Evolutionary conservation across 257 asterid genomes (phyloP).

Genomic region (Lycium ferocissimum): DNA sequence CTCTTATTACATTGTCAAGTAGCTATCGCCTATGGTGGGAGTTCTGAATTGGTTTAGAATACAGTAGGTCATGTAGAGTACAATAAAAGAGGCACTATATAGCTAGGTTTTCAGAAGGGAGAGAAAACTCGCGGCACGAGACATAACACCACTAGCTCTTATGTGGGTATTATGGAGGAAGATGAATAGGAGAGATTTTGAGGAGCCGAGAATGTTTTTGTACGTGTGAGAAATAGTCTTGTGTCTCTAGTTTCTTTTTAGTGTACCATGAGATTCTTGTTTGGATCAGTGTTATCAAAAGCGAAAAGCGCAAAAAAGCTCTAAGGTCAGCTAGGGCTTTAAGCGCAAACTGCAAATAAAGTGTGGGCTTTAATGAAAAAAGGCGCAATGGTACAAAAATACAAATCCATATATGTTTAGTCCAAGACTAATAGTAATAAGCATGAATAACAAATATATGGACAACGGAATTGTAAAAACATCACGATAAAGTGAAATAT

Average conservation of each 20-base stretch:
- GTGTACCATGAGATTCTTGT: slow-evolving; percentile 2
- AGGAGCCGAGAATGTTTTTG: neutral
- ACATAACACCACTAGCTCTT: neutral
- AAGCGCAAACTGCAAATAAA: too few relatives aligned
- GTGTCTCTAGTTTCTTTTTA: neutral
- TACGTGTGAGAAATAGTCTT: neutral
- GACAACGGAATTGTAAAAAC: too few relatives aligned
- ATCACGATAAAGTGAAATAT: too few relatives aligned
- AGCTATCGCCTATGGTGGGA: neutral
- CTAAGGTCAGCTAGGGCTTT: too few relatives aligned
- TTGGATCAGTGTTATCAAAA: neutral
- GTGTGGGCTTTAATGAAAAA: too few relatives aligned
- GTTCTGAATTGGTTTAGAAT: slow-evolving; percentile 5
- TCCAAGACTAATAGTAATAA: too few relatives aligned
- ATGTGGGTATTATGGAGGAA: slow-evolving; percentile 5
- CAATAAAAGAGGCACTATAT: neutral
- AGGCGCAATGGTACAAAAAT: too few relatives aligned
- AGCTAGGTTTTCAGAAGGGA: neutral
- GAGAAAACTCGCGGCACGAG: neutral
- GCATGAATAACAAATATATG: too few relatives aligned
- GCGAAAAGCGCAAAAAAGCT: too few relatives aligned
- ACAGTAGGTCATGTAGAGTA: neutral
- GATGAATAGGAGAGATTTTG: neutral
- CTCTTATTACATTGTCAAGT: neutral
- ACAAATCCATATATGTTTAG: too few relatives aligned